Conservation (phyloP, 257 asterid genomes). For the Solanum medicagineum region DNA sequence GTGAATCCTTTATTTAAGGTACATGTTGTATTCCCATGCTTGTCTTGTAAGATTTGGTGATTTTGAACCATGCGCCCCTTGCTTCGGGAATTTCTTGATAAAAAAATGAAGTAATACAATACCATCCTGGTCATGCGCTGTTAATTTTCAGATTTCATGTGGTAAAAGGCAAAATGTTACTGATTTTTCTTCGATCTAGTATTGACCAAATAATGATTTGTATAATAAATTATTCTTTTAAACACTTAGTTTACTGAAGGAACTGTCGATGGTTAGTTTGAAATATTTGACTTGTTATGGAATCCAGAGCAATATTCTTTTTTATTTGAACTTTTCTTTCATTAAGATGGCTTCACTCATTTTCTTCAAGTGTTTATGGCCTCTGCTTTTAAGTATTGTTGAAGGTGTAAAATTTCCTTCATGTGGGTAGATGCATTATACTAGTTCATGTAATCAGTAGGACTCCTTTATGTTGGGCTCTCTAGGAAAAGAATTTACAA, state of each 20-base stretch:
- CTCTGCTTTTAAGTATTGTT: not conserved
- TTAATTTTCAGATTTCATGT: not conserved
- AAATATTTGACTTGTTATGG: not conserved
- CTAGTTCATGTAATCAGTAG: not conserved
- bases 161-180: not conserved
- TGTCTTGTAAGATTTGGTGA: not conserved
- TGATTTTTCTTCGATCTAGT: not conserved
- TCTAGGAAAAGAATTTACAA: not conserved
- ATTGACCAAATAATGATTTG: not conserved
- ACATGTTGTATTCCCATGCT: not conserved
- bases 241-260: not conserved
- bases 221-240: not conserved
- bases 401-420: not conserved
- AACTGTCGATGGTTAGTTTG: not conserved
- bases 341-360: not conserved
- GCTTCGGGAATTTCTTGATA: not conserved
- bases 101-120: too few species aligned
- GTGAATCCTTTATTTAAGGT: slow-evolving; percentile 35
- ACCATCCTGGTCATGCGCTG: not conserved
- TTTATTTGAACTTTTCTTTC: not conserved
- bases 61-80: not conserved
- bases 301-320: not conserved
- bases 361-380: not conserved
- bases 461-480: not conserved
- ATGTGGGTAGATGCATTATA: not conserved